phyloP scores from a whole-genome alignment of 306 rosid species.

The Clitoria ternatea region DNA sequence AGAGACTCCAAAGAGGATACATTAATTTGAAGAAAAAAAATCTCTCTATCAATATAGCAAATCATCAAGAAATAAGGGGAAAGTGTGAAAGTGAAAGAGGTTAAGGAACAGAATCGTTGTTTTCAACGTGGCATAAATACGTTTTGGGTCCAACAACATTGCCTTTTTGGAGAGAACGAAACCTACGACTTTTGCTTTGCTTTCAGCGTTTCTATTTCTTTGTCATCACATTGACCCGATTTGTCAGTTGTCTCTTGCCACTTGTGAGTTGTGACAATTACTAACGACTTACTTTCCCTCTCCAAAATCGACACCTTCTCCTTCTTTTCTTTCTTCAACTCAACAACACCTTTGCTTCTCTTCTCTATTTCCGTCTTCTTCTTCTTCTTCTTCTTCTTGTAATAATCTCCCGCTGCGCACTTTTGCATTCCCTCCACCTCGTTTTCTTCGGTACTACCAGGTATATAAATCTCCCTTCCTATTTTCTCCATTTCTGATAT shows the following conservation, averaged over 20 bases:
- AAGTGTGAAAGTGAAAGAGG: too few relatives aligned
- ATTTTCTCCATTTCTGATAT: neutral
- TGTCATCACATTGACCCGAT: neutral
- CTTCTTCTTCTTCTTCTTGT: neutral
- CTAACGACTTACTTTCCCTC: constrained; percentile 7
- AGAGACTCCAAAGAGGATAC: too few relatives aligned
- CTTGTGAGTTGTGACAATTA: neutral
- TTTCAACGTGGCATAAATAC: too few relatives aligned
- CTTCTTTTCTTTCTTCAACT: neutral
- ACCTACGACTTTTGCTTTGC: neutral
- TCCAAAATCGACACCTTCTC: neutral
- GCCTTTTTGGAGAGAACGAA: neutral
- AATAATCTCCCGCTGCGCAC: neutral
- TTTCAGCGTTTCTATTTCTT: constrained; percentile 37
- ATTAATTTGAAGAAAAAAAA: too few relatives aligned
- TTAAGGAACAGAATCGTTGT: too few relatives aligned
- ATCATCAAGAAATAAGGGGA: too few relatives aligned
- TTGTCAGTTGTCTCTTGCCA: neutral
- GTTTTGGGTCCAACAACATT: neutral
- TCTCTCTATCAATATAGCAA: too few relatives aligned
- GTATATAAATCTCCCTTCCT: neutral
- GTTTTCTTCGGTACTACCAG: constrained; percentile 30
- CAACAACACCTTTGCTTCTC: neutral
- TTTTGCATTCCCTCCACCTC: constrained; percentile 3
- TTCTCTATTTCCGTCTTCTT: constrained; percentile 13